Conservation (phyloP, 2,329 filamentous ascomycete genomes). For the Colletotrichum sansevieriae region DNA sequence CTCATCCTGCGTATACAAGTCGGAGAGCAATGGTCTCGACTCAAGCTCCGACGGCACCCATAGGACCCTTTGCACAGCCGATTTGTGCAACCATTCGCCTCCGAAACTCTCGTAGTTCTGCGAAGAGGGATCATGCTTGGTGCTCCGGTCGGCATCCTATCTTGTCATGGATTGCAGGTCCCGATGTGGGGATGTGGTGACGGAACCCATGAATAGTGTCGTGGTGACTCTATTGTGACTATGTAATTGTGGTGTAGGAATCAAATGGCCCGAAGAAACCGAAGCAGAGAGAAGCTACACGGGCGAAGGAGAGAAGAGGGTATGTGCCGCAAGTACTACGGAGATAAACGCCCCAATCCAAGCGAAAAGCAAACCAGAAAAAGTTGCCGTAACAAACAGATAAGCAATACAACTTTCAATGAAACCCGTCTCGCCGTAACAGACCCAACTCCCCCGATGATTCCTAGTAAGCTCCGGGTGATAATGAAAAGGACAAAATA, state of each 20-base stretch:
- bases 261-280: slow-evolving; percentile 3
- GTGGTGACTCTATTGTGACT: slow-evolving; percentile 37
- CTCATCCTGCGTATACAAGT: background rate
- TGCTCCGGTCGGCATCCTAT: background rate
- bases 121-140: slow-evolving; percentile 12
- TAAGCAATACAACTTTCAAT: slow-evolving; percentile 27
- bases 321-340: slow-evolving; percentile 35
- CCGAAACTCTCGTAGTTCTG: slow-evolving; percentile 9
- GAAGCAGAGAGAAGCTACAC: slow-evolving; percentile 18
- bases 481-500: background rate
- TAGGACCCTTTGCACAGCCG: slow-evolving; percentile 9
- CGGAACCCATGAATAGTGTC: slow-evolving; percentile 31
- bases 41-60: slow-evolving; percentile 20
- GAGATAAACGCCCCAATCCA: slow-evolving; percentile 38
- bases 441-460: slow-evolving; percentile 36
- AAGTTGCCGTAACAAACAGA: slow-evolving; percentile 23
- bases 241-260: slow-evolving; percentile 17
- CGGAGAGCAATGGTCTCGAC: slow-evolving; percentile 12
- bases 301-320: slow-evolving; percentile 34
- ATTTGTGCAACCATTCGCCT: slow-evolving; percentile 5
- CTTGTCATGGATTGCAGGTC: background rate
- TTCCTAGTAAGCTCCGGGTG: slow-evolving; percentile 17
- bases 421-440: slow-evolving; percentile 24
- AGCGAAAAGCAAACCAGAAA: background rate
- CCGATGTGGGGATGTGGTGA: slow-evolving; percentile 8